Evolutionary conservation across 1,284 basidiomycete genomes (phyloP), one percentile per base, ranked within the genome.

Genomic region (Hymenochaete sp.): DNA sequence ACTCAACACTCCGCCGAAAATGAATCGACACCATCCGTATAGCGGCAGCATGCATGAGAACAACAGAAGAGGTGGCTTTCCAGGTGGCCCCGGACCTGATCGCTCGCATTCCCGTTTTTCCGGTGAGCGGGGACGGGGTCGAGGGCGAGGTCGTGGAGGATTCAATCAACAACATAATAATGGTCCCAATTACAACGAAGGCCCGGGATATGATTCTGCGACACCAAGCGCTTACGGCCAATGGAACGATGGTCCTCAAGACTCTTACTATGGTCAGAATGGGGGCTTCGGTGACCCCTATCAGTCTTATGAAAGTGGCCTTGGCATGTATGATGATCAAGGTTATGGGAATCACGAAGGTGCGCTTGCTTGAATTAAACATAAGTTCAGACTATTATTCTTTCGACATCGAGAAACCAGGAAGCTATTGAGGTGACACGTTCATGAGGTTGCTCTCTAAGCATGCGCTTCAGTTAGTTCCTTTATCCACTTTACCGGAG

Each of bases 21-120:
- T 89, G 85, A 86, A 85, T 66, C 83, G 86, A 56, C 87, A 91
- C 67, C 86, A 91, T 72, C 80, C 87, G 21, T 92, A 91, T 65
- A 77, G 65, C 50, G 66, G 71, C 54, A 72, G 73, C 59, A 87
- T 81, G 74, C 84, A 89, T 52, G 71, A 67, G 52, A 65, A 72
- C 52, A 19, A 19, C 8, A 74, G 72, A 49, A 70, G 83, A 59
- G 82, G 80, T 48, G 81, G 76, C 42, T 69, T 74, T 51, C 73
- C 75, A 24, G 66, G 71, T 54, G 77, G 74, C 54, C 73, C 75
- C 51, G 81, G 82, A 49, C 79, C 79, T 57, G 83, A 87, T 64
- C 77, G 83, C 68, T 69, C 72, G 53, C 77, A 80, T 65, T 75
- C 73, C 29, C 45, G 53, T 4, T 62, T 78, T 69, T 62, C 43